phyloP scores from a whole-genome alignment of 2,329 filamentous ascomycete genomes.

The Epichloe typhina region DNA sequence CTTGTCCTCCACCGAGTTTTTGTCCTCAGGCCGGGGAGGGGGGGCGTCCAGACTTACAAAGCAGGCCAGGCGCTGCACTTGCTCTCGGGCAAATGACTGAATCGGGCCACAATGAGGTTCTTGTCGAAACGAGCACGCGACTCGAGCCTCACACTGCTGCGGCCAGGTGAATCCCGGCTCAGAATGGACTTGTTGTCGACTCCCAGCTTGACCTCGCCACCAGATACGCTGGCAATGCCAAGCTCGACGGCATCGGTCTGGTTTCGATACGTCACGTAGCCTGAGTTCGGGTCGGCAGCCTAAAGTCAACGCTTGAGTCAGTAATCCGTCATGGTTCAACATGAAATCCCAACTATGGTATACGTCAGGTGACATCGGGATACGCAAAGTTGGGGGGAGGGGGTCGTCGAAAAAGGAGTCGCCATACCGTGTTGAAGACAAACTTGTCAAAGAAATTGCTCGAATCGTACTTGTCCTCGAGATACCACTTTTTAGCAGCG shows the following conservation, averaged over 20 bases:
- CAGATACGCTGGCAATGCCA: no score
- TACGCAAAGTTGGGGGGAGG: no score
- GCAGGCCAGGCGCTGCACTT: constrained; percentile 62
- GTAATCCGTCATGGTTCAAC: neutral
- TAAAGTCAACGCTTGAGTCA: neutral
- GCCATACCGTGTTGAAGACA: constrained; percentile 25
- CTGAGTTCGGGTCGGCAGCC: constrained; percentile 36
- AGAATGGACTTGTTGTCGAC: constrained; percentile 21
- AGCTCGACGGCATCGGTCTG: constrained; percentile 16
- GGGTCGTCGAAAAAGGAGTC: no score
- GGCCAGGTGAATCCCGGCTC: constrained; percentile 17
- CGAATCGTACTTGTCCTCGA: constrained; percentile 27
- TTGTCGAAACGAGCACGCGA: constrained; percentile 49
- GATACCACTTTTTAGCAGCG: constrained; percentile 21
- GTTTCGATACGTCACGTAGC: constrained; percentile 45
- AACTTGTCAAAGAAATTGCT: constrained; percentile 37
- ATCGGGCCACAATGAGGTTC: constrained; percentile 56
- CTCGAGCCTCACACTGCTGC: constrained; percentile 50
- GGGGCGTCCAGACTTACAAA: constrained; percentile 29
- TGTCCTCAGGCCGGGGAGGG: no score
- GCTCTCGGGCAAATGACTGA: constrained; percentile 53
- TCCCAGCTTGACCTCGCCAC: constrained; percentile 21
- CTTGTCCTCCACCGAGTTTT: no score
- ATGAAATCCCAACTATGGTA: neutral
- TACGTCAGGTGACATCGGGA: neutral